phyloP scores from a whole-genome alignment of 2,329 filamentous ascomycete genomes.

The Botryotinia calthae region DNA sequence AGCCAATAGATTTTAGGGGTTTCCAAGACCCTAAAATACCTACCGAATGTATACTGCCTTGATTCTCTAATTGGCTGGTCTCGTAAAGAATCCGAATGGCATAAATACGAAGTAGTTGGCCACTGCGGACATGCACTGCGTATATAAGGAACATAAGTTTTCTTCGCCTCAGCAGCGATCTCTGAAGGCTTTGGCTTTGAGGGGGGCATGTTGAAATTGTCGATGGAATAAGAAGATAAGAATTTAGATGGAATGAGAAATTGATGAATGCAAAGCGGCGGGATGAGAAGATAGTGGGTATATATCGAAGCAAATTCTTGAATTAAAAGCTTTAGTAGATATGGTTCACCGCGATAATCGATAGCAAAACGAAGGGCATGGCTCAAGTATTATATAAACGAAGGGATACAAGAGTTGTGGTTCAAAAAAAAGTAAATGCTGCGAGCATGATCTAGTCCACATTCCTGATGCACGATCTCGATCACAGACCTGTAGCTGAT shows the following conservation, averaged over 20 bases:
- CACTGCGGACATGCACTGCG: conserved; percentile 55
- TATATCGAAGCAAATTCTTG: not conserved
- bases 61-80: conserved; percentile 22
- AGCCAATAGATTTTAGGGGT: not conserved
- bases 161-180: conserved; percentile 71
- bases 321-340: not conserved
- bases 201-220: conserved; percentile 49
- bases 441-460: conserved; percentile 8
- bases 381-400: conserved; percentile 12
- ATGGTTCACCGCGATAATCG: not conserved
- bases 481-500: conserved; percentile 16
- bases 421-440: conserved; percentile 8
- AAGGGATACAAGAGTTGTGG: not conserved
- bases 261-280: not conserved
- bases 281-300: not conserved
- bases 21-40: conserved; percentile 23
- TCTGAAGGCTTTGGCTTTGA: conserved; percentile 64
- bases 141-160: conserved; percentile 64
- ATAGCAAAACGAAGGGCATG: not conserved
- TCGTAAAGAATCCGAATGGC: conserved; percentile 46
- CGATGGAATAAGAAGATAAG: not conserved
- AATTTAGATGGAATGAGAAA: not conserved
- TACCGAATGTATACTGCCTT: conserved; percentile 46
- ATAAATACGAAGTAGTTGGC: conserved; percentile 57
- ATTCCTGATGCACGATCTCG: conserved; percentile 16